Evolutionary conservation across 1,284 basidiomycete species (phyloP).

Genomic region (Tylopilus orsonianus): DNA sequence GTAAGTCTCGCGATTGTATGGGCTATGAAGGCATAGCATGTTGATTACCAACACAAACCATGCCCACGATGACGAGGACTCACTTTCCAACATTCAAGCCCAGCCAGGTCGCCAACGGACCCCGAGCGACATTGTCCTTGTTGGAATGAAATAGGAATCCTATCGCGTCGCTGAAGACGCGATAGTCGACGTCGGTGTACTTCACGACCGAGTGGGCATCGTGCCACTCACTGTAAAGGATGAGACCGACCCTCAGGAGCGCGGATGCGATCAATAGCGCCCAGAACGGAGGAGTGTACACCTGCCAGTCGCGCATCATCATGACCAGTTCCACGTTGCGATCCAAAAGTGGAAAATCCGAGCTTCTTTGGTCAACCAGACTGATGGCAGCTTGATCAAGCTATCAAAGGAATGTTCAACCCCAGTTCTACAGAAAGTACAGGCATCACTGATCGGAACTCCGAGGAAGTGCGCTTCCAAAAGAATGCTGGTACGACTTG

Average conservation of each 20-base stretch:
- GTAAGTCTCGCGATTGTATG: conserved; percentile 92
- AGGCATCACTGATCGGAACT: too few species aligned
- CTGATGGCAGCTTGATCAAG: too few species aligned
- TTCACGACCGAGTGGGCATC: conserved; percentile 82
- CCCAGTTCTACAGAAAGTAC: too few species aligned
- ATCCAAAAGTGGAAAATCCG: too few species aligned
- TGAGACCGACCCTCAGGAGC: conserved; percentile 65
- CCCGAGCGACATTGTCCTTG: conserved; percentile 54
- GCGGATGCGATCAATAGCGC: conserved; percentile 52
- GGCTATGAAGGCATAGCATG: conserved; percentile 48
- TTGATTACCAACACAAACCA: conserved; percentile 10
- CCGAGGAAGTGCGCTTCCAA: too few species aligned
- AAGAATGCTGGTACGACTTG: too few species aligned
- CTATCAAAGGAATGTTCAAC: too few species aligned
- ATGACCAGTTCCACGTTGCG: too few species aligned
- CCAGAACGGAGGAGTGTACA: conserved; percentile 45
- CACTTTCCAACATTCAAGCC: conserved; percentile 65
- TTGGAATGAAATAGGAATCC: conserved; percentile 59
- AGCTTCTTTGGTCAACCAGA: too few species aligned
- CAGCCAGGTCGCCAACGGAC: conserved; percentile 47
- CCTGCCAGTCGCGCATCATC: conserved; percentile 6
- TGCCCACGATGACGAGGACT: conserved; percentile 30
- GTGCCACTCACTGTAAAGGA: conserved; percentile 87
- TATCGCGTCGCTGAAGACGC: conserved; percentile 92
- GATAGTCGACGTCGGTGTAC: conserved; percentile 97